Evolutionary conservation across 2,329 filamentous ascomycete genomes (phyloP), one percentile per base, ranked within the genome.

Genomic region (Epichloe gansuensis): DNA sequence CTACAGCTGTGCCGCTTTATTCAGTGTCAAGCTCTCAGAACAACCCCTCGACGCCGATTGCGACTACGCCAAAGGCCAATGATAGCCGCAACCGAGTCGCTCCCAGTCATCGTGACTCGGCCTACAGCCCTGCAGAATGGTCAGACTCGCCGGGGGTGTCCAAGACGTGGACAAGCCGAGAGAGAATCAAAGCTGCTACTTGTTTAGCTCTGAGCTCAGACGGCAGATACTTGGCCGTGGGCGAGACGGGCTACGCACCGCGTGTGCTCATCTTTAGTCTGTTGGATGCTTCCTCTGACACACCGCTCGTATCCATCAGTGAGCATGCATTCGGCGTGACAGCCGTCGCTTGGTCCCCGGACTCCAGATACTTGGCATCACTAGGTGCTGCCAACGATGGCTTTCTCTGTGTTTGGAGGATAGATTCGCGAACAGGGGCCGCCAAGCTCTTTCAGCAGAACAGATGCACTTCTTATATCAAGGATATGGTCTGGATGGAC

Each of bases 241-340:
- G 93, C 61, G 93, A 98, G 78, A 95, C 91, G 3, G 93, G 93
- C 23, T 96, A 97, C 68, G 87, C 85, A 51, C 93, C 93, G 5
- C 80, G 93, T 51, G 89, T 98, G 23, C 75, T 97, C 53, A 84
- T 98, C 52, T 98, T 95, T 69, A 89, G 82, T 35, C 82, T 93
- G 5, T 80, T 86, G 60, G 90, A 95, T 62, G 78, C 78, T 38
- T 86, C 88, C 2, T 85, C 84, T 3, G 91, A 97, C 62, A 78
- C 78, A 1, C 93, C 93, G 2, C 75, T 96, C 6, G 87, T 90
- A 2, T 88, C 87, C 38, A 80, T 98, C 52, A 87, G 82, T 52
- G 93, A 98, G 63, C 93, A 98, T 68, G 85, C 82, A 1, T 94
- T 88, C 67, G 93, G 93, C 6, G 89, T 98, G 35, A 85, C 83